Percentiles rank a stretch among this genome's conserved stretches.
These are phyloP conservation scores for Penicillium paradoxum DNA, from an alignment of 495 filamentous ascomycete species.

Conservation along the genomic window DNA sequence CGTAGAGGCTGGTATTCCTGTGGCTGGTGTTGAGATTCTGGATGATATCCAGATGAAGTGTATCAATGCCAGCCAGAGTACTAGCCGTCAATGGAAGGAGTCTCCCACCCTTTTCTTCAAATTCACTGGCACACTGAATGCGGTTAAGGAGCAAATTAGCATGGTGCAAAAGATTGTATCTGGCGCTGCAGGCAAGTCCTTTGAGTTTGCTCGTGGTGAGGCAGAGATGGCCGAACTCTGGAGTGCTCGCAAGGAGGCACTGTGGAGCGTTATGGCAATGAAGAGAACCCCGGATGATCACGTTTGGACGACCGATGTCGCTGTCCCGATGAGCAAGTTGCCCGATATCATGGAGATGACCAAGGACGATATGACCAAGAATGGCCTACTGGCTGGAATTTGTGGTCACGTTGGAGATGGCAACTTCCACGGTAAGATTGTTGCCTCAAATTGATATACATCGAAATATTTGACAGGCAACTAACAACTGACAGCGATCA, in stretches of 20 bases:
- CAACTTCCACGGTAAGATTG: conserved; percentile 54
- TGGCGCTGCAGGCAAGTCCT: conserved; percentile 42
- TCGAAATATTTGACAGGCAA: not conserved
- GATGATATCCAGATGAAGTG: conserved; percentile 64
- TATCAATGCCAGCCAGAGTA: conserved; percentile 55
- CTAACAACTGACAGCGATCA: conserved; percentile 36
- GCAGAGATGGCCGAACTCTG: conserved; percentile 56
- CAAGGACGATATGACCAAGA: conserved; percentile 52
- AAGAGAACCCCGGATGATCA: conserved; percentile 49
- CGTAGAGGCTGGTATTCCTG: conserved; percentile 56
- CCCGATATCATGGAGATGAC: conserved; percentile 61
- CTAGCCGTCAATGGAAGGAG: conserved; percentile 54
- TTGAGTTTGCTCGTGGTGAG: conserved; percentile 55
- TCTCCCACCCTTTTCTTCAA: conserved; percentile 63
- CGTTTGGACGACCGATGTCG: conserved; percentile 65
- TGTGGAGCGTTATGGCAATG: conserved; percentile 60
- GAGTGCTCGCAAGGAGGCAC: conserved; percentile 56
- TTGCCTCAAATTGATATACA: not conserved
- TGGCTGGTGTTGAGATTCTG: conserved; percentile 60
- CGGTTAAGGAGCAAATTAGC: conserved; percentile 56
- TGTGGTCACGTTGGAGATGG: conserved; percentile 68
- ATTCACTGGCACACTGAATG: conserved; percentile 54
- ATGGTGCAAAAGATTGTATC: conserved; percentile 54
- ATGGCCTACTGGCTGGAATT: conserved; percentile 53
- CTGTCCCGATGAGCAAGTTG: conserved; percentile 57